Evolutionary conservation across 1,284 basidiomycete genomes (phyloP).

Genomic region (Fistulina hepatica): DNA sequence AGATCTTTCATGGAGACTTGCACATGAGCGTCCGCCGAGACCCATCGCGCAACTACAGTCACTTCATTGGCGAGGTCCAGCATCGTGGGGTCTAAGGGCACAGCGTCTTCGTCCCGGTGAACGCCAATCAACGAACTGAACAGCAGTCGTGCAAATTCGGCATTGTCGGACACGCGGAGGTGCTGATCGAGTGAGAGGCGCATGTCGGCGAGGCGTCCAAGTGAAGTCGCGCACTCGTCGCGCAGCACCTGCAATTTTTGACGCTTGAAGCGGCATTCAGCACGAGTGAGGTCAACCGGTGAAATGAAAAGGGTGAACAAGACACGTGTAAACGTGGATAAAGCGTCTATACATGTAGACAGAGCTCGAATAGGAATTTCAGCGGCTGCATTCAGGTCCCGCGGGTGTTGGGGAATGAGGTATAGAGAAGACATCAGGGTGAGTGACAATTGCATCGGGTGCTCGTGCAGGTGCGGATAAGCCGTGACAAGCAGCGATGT

Average conservation of each 20-base stretch:
- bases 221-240: constrained; percentile 49
- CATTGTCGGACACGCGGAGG: too few species aligned
- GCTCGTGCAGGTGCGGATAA: constrained; percentile 36
- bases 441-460: constrained; percentile 37
- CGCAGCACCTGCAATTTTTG: constrained; percentile 47
- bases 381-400: constrained; percentile 10
- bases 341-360: constrained; percentile 5
- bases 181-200: constrained; percentile 31
- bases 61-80: too few species aligned
- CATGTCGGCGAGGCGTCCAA: constrained; percentile 47
- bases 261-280: constrained; percentile 55
- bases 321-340: constrained; percentile 11
- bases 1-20: constrained; percentile 28
- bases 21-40: constrained; percentile 7
- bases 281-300: constrained; percentile 46
- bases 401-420: constrained; percentile 53
- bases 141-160: too few species aligned
- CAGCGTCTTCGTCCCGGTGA: constrained; percentile 1
- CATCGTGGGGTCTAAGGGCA: constrained; percentile 3
- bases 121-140: constrained; percentile 14
- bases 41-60: constrained; percentile 3
- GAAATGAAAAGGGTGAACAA: constrained; percentile 23
- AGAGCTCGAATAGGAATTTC: constrained; percentile 10
- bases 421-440: constrained; percentile 24
- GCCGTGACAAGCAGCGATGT: constrained; percentile 31